Evolutionary conservation across 1,139 yeast species (phyloP).

Genomic region (Hyphopichia fennica): DNA sequence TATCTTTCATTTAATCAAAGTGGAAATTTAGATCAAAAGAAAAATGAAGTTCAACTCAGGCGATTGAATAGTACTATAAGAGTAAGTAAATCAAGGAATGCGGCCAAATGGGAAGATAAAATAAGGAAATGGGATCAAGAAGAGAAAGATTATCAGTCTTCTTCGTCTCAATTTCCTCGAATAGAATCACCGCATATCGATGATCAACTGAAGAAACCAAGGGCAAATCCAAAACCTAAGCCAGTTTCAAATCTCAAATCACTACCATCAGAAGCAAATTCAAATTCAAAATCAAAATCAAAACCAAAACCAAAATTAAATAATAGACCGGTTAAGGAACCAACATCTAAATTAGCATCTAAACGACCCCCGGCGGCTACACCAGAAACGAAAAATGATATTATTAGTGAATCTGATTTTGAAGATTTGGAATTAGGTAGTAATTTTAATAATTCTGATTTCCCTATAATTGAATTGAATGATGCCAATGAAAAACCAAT

Average conservation of each 20-base stretch:
- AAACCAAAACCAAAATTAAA: background rate
- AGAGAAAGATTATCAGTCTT: background rate
- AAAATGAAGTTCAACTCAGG: conserved; percentile 18
- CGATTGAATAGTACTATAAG: conserved; percentile 33
- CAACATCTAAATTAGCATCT: conserved; percentile 8
- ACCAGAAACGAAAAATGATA: conserved; percentile 13
- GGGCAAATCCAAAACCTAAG: background rate
- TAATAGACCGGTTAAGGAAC: background rate
- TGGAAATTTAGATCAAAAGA: background rate
- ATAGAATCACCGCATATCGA: background rate
- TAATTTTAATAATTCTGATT: conserved; percentile 5
- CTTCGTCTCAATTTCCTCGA: background rate
- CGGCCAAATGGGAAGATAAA: conserved; percentile 17
- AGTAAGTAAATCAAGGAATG: conserved; percentile 39
- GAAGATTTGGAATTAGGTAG: conserved; percentile 22
- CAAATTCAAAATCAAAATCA: conserved; percentile 1
- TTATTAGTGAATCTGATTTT: conserved; percentile 30
- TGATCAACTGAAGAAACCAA: background rate
- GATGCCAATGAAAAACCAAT: conserved; percentile 4
- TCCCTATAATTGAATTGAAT: conserved; percentile 11
- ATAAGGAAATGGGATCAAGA: conserved; percentile 15
- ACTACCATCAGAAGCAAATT: conserved; percentile 1
- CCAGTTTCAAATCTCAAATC: background rate
- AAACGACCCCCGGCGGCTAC: conserved; percentile 16
- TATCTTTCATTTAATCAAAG: conserved; percentile 25